Conservation (phyloP, 805 yeast species). For the Candida xiaguanensis region DNA sequence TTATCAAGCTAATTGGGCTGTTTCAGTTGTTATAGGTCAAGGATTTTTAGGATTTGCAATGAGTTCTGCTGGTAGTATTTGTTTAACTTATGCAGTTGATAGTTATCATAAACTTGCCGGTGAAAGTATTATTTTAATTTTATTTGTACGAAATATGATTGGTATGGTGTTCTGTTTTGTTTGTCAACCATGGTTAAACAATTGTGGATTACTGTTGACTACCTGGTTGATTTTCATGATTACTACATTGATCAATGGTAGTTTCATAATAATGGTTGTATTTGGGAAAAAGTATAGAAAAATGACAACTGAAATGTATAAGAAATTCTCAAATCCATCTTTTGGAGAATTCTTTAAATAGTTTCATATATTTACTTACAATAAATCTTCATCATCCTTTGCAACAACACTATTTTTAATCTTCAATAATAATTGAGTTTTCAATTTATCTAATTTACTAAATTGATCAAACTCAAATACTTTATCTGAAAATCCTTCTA, state of each 20-base stretch:
- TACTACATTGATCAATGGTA: constrained; percentile 39
- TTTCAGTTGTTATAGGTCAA: constrained; percentile 43
- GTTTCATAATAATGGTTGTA: constrained; percentile 32
- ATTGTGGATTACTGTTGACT: constrained; percentile 34
- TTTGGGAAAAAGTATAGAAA: constrained; percentile 42
- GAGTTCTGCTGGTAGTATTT: constrained; percentile 42
- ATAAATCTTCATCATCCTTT: constrained; percentile 65
- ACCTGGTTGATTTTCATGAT: constrained; percentile 46
- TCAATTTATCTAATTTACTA: constrained; percentile 85
- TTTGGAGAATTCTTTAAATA: background rate
- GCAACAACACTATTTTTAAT: constrained; percentile 71
- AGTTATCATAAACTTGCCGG: constrained; percentile 41
- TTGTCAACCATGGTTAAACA: constrained; percentile 42
- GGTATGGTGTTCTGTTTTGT: constrained; percentile 47
- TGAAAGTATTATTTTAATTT: constrained; percentile 36
- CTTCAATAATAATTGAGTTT: constrained; percentile 76
- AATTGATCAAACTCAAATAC: constrained; percentile 85
- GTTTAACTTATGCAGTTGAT: constrained; percentile 42
- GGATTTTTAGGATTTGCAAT: constrained; percentile 45
- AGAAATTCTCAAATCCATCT: constrained; percentile 10
- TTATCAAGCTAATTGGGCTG: constrained; percentile 37
- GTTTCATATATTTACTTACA: constrained; percentile 12
- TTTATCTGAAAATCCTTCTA: constrained; percentile 67
- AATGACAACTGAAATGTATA: constrained; percentile 22
- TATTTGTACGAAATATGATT: constrained; percentile 30